Base-by-base conservation (phyloP, 306 rosid genomes). In the Citrullus mucosospermus region DNA sequence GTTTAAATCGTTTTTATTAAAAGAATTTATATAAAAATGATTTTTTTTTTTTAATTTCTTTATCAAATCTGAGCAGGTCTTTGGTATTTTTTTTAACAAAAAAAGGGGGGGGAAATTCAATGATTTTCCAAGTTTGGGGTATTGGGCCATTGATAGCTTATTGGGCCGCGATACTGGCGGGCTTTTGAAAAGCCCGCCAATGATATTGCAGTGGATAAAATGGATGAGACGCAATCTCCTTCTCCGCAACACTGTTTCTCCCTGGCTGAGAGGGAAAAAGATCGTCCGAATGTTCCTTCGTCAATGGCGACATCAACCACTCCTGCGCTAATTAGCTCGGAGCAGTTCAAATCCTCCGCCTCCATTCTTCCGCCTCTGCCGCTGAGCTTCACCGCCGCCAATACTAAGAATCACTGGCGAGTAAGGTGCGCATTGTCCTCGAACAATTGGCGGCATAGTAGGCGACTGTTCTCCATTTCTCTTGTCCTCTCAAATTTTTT, bases 391-490 rank as follows among this genome's bases (percentile, higher is more conserved):
- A 13, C 72, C 55, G 18, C 68, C 48, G 56, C 65, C 1, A 62
- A 25, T 20, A 17, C 56, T 16, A 75, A 69, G 84, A 79, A 53
- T 50, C 12, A 18, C 22, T 81, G 77, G 80, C 83, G 71, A 20
- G 83, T 81, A 81, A 85, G 86, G 76, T 88, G 92, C 90, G 84
- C 90, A 67, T 65, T 79, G 84, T 84, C 89, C 34, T 78, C 96
- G 18, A 82, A 81, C 25, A 74, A 77, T 78, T 79, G 94, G 90
- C 89, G 81, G 65, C 89, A 94, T 78, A 83, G 91, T 43, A 84
- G 97, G 63, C 96, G 97, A 39, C 55, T 78, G 81, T 81, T 92
- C 81, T 91, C 93, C 72, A 51, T 92, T 72, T 84, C 97, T 79
- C 80, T 92, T 2, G 76, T 85, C 77, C 86, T 95, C 77, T 86